Percentiles rank a stretch among this genome's conserved stretches.
Conservation (phyloP, 805 yeast genomes). For the Metschnikowia picachoensis region DNA sequence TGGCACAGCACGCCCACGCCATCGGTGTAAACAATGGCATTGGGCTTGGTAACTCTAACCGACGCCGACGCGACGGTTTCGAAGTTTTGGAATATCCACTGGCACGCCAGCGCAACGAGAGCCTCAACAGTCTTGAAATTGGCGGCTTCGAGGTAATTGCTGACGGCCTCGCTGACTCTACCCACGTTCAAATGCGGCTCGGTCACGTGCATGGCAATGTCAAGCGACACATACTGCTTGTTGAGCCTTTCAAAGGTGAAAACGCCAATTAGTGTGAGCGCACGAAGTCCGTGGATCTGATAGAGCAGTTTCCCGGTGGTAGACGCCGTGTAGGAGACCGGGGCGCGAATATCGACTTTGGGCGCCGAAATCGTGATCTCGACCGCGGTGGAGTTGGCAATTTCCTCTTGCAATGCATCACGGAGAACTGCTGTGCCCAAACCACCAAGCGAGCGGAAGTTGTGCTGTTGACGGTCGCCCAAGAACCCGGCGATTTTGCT, state of each 20-base stretch:
- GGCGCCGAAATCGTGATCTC: slow-evolving; percentile 39
- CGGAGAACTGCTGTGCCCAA: slow-evolving; percentile 46
- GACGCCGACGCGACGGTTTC: slow-evolving; percentile 33
- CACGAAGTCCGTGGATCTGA: slow-evolving; percentile 47
- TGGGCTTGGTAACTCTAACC: slow-evolving; percentile 77
- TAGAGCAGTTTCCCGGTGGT: slow-evolving; percentile 21
- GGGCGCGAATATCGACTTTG: slow-evolving; percentile 58
- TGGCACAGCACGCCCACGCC: slow-evolving; percentile 84
- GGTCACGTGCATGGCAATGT: slow-evolving; percentile 44
- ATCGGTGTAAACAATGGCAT: slow-evolving; percentile 80
- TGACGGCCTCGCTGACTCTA: slow-evolving; percentile 35
- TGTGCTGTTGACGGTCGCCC: slow-evolving; percentile 35
- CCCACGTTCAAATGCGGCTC: slow-evolving; percentile 17
- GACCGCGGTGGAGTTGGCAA: slow-evolving; percentile 46
- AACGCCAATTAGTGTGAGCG: slow-evolving; percentile 85
- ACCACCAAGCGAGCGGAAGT: slow-evolving; percentile 40
- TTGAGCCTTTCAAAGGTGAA: slow-evolving; percentile 85
- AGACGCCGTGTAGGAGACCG: slow-evolving; percentile 10
- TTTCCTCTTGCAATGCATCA: slow-evolving; percentile 37
- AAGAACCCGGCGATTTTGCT: slow-evolving; percentile 56
- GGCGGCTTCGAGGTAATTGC: slow-evolving; percentile 64
- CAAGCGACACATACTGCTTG: slow-evolving; percentile 63
- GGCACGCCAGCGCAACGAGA: slow-evolving; percentile 68
- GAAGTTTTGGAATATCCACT: slow-evolving; percentile 43
- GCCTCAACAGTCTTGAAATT: slow-evolving; percentile 94